Evolutionary conservation across 2,329 filamentous ascomycete species (phyloP), one percentile per base, ranked within the genome.

Genomic region (Botrytis pseudocinerea): DNA sequence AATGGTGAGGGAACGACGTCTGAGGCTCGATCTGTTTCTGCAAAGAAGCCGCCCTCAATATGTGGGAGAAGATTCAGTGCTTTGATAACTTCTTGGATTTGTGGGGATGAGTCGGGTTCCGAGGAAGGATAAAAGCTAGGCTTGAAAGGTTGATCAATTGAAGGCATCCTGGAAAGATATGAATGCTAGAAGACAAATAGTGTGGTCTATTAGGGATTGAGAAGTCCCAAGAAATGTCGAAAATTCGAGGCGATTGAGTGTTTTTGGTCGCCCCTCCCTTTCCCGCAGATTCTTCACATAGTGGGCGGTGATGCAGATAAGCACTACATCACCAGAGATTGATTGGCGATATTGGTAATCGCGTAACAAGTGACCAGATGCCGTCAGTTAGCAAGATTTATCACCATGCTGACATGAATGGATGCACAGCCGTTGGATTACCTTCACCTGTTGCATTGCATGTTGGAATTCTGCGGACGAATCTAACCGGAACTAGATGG

Each of bases 1-100:
- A 88, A 89, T 0, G 88, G 87, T 42, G 89, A 90, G 0, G 88
- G 85, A 28, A 92, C 82, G 2, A 83, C 83, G 22, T 82, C 81
- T 2, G 83, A 77, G 75, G 87, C 84, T 72, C 85, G 84, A 81
- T 92, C 88, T 1, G 89, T 92, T 79, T 91, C 88, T 75, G 81
- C 82, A 77, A 87, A 92, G 82, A 89, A 92, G 63, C 90, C 89
- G 70, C 90, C 90, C 82, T 92, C 89, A 61, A 88, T 85, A 80
- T 92, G 89, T 14, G 84, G 82, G 65, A 83, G 79, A 40, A 91
- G 84, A 35, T 82, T 77, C 66, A 91, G 84, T 32, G 82, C 76
- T 51, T 77, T 73, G 78, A 88, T 85, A 46, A 85, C 79, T 28
- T 76, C 72, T 71, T 80, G 78, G 66, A 85, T 81, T 51, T 73